Evolutionary conservation across 345 rosid genomes (phyloP).

Genomic region (Hibiscus trionum): DNA sequence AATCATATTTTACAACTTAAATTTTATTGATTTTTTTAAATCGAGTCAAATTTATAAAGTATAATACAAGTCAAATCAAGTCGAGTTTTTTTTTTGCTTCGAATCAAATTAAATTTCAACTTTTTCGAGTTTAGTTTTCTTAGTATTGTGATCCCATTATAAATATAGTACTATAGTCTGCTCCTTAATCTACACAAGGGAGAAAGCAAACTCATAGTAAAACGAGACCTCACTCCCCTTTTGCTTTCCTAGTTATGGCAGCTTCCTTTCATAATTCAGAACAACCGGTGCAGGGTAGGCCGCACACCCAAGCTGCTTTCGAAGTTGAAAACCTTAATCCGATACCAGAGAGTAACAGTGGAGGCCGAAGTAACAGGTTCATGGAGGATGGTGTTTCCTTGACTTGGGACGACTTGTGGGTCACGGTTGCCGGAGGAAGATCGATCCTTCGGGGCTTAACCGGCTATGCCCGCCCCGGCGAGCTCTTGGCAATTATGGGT

Average conservation of each 20-base stretch:
- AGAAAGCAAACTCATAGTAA: not conserved
- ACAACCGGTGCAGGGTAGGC: not conserved
- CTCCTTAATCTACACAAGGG: not conserved
- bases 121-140: too few relatives aligned
- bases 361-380: not conserved
- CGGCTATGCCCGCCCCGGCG: constrained; percentile 43
- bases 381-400: constrained; percentile 15
- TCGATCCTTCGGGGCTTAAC: constrained; percentile 32
- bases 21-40: too few relatives aligned
- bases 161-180: not conserved
- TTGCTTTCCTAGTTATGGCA: not conserved
- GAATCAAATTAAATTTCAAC: too few relatives aligned
- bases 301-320: not conserved
- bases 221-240: not conserved
- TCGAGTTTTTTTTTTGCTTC: too few relatives aligned
- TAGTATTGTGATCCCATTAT: not conserved
- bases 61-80: too few relatives aligned
- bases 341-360: not conserved
- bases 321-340: constrained; percentile 6
- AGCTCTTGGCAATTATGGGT: constrained; percentile 49
- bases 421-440: constrained; percentile 18
- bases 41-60: too few relatives aligned
- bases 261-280: not conserved
- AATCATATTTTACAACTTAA: too few relatives aligned
- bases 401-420: constrained; percentile 42